phyloP scores from a whole-genome alignment of 2,329 filamentous ascomycete species.

The Trichoderma guizhouense region DNA sequence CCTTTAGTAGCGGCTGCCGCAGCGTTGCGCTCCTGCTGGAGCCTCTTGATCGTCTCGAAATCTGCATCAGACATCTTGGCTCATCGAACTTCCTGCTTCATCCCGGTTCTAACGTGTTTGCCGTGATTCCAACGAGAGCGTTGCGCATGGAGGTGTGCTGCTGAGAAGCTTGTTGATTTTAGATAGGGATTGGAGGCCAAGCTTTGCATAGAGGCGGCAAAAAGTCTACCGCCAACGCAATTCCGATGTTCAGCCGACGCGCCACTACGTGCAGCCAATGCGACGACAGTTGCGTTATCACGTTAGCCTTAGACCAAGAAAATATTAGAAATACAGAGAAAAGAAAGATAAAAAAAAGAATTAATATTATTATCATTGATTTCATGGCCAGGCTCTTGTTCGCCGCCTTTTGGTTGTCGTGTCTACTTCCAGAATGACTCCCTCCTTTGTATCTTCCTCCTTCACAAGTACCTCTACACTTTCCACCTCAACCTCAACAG shows the following conservation, averaged over 20 bases:
- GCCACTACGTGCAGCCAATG: neutral
- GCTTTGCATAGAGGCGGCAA: constrained; percentile 28
- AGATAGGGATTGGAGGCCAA: constrained; percentile 19
- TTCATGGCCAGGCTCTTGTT: constrained; percentile 19
- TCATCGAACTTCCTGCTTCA: constrained; percentile 37
- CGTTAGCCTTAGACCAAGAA: neutral
- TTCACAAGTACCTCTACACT: constrained; percentile 21
- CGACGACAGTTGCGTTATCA: neutral
- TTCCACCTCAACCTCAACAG: constrained; percentile 20
- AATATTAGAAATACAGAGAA: neutral
- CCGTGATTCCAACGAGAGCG: constrained; percentile 33
- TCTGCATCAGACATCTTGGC: constrained; percentile 70
- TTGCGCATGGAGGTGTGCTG: constrained; percentile 36
- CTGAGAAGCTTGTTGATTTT: constrained; percentile 24
- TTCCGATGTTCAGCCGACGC: constrained; percentile 34
- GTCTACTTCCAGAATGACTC: constrained; percentile 20
- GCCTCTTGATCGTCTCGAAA: constrained; percentile 81
- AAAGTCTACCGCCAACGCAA: constrained; percentile 26
- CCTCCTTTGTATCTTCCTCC: constrained; percentile 24
- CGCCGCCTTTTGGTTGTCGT: constrained; percentile 30
- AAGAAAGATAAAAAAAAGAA: neutral
- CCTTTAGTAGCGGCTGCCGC: constrained; percentile 74
- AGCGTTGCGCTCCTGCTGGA: constrained; percentile 90
- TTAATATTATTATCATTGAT: neutral
- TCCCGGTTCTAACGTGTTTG: constrained; percentile 42